Percentiles rank a stretch among this genome's conserved stretches.
These are phyloP conservation scores for Crithidia sp. DNA, from an alignment of 208 protist genomes.

Conservation along the genomic window DNA sequence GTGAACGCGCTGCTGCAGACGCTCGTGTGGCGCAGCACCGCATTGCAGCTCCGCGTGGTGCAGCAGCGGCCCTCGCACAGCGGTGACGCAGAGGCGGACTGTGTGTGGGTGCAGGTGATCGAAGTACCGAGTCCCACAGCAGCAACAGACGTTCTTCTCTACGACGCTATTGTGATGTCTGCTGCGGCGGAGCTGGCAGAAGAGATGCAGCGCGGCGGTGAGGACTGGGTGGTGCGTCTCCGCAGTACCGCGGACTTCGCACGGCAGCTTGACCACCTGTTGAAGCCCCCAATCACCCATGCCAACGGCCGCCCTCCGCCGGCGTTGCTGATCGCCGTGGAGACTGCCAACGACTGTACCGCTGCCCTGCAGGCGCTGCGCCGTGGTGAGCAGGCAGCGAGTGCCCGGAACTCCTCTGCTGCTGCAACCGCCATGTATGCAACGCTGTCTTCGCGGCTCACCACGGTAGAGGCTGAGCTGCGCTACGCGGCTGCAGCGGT, in stretches of 20 bases:
- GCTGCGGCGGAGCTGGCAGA: constrained; percentile 5
- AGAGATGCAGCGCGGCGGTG: not conserved
- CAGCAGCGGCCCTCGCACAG: not conserved
- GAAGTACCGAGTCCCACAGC: not conserved
- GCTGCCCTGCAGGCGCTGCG: constrained; percentile 2
- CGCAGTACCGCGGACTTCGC: constrained; percentile 8
- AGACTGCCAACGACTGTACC: not conserved
- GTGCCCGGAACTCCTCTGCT: too few relatives aligned
- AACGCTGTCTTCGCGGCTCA: not conserved
- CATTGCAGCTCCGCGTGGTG: constrained; percentile 2
- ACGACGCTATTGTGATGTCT: constrained; percentile 17
- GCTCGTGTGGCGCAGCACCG: not conserved
- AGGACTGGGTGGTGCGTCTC: not conserved
- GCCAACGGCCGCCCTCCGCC: not conserved
- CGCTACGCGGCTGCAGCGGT: not conserved
- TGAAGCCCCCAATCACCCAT: not conserved
- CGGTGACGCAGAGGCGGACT: not conserved
- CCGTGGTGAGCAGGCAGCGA: not conserved
- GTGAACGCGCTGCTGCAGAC: not conserved
- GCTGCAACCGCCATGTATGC: not conserved
- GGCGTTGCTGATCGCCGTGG: not conserved
- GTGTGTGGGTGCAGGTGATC: constrained; percentile 10
- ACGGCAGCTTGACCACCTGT: constrained; percentile 6
- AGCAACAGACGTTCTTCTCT: not conserved
- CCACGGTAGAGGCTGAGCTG: constrained; percentile 15